These are phyloP conservation scores for Leccinum ochraceum DNA, from an alignment of 768 basidiomycete species.

Conservation along the genomic window DNA sequence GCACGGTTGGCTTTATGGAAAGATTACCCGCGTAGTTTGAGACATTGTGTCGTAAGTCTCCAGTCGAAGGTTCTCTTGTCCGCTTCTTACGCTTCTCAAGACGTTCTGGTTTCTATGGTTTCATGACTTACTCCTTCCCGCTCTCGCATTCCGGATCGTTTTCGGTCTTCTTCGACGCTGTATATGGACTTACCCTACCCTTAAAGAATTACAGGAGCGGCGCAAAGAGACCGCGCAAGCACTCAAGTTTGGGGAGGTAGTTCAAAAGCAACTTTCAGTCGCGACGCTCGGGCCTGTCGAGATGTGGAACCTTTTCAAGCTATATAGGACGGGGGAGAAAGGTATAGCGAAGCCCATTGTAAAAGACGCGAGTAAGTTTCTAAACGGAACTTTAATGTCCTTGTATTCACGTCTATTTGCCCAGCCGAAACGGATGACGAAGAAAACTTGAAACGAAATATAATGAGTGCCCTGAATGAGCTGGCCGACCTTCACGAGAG, in stretches of 20 bases:
- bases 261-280: constrained; percentile 47
- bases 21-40: constrained; percentile 45
- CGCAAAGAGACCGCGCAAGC: constrained; percentile 51
- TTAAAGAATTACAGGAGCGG: constrained; percentile 53
- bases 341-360: constrained; percentile 31
- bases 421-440: constrained; percentile 26
- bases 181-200: constrained; percentile 54
- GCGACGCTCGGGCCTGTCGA: constrained; percentile 53
- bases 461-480: constrained; percentile 44
- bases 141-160: constrained; percentile 47
- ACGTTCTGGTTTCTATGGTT: constrained; percentile 67
- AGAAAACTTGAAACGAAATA: constrained; percentile 43
- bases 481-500: constrained; percentile 65
- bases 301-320: constrained; percentile 51
- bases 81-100: constrained; percentile 33
- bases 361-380: constrained; percentile 8
- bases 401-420: background rate
- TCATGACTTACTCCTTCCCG: constrained; percentile 54
- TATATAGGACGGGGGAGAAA: constrained; percentile 41
- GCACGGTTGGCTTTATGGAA: constrained; percentile 56
- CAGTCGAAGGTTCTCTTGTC: background rate
- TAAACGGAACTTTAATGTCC: background rate
- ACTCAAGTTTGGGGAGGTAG: constrained; percentile 49
- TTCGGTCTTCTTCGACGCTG: constrained; percentile 50
- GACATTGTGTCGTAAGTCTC: constrained; percentile 52